These are phyloP conservation scores for Triangularia verruculosa DNA, from an alignment of 2,329 filamentous ascomycete species.

Conservation along the genomic window DNA sequence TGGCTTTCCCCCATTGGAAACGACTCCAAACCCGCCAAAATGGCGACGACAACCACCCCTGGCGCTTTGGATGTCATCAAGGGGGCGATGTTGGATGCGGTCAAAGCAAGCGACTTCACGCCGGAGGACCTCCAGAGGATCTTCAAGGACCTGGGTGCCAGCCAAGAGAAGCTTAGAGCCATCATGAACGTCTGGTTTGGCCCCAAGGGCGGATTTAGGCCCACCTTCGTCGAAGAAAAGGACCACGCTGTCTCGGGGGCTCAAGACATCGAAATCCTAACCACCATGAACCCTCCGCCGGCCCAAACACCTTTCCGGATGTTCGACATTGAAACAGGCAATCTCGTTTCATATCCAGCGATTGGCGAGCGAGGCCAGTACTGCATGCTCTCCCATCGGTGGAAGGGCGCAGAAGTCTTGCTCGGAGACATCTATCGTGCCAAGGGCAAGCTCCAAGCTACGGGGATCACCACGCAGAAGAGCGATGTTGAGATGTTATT, in stretches of 20 bases:
- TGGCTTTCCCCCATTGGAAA: no score
- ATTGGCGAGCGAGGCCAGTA: constrained; percentile 32
- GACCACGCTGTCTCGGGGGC: constrained; percentile 17
- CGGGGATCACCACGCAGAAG: constrained; percentile 7
- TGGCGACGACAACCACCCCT: not conserved
- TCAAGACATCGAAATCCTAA: constrained; percentile 26
- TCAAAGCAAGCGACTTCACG: constrained; percentile 23
- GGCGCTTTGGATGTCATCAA: not conserved
- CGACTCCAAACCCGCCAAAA: not conserved
- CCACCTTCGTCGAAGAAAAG: constrained; percentile 24
- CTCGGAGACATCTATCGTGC: constrained; percentile 31
- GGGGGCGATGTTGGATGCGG: constrained; percentile 17
- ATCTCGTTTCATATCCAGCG: constrained; percentile 30
- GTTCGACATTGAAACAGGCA: constrained; percentile 35
- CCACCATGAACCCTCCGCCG: constrained; percentile 17
- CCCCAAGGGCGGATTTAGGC: constrained; percentile 24
- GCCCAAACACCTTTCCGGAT: constrained; percentile 31
- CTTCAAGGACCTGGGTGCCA: constrained; percentile 23
- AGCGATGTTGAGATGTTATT: constrained; percentile 20
- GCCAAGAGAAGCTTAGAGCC: constrained; percentile 27
- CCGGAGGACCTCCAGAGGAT: constrained; percentile 22
- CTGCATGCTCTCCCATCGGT: constrained; percentile 37
- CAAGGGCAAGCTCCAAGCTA: constrained; percentile 13
- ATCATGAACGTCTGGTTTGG: constrained; percentile 29
- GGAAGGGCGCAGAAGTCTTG: constrained; percentile 34